Conservation (phyloP, 2,329 filamentous ascomycete genomes). For the Calonectria ilicicola region DNA sequence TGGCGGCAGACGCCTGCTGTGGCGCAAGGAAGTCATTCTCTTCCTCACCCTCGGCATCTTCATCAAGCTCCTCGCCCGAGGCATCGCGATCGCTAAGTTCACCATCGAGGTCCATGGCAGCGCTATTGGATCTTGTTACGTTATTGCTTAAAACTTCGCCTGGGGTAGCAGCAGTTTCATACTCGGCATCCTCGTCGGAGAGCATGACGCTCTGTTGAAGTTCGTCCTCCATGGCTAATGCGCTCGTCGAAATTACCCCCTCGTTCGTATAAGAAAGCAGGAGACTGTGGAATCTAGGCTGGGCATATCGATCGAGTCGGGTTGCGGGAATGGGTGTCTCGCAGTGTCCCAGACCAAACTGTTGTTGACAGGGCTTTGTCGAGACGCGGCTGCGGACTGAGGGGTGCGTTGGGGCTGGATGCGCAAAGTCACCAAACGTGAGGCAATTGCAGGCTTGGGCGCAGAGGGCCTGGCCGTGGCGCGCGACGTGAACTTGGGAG, state of each 20-base stretch:
- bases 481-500: slow-evolving; percentile 24
- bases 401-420: slow-evolving; percentile 13
- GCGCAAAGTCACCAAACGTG: slow-evolving; percentile 2
- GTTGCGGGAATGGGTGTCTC: slow-evolving; percentile 38
- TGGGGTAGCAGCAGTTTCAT: slow-evolving; percentile 49
- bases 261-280: slow-evolving; percentile 37
- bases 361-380: slow-evolving; percentile 34
- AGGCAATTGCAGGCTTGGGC: slow-evolving; percentile 8
- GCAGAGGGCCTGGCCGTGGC: background rate
- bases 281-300: slow-evolving; percentile 25
- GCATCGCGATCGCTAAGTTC: slow-evolving; percentile 55
- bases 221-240: slow-evolving; percentile 68
- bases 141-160: slow-evolving; percentile 43
- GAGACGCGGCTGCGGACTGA: slow-evolving; percentile 38
- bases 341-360: slow-evolving; percentile 35
- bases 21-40: slow-evolving; percentile 49
- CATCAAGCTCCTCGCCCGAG: slow-evolving; percentile 56
- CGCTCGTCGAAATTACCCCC: slow-evolving; percentile 59
- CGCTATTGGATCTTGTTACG: slow-evolving; percentile 28
- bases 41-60: slow-evolving; percentile 57
- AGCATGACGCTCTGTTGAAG: slow-evolving; percentile 67
- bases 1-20: slow-evolving; percentile 37
- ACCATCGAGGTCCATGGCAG: slow-evolving; percentile 37
- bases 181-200: slow-evolving; percentile 63
- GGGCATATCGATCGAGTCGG: slow-evolving; percentile 47